Base-by-base conservation (phyloP, 331 rosid genomes). In the Rosa hybrid region DNA sequence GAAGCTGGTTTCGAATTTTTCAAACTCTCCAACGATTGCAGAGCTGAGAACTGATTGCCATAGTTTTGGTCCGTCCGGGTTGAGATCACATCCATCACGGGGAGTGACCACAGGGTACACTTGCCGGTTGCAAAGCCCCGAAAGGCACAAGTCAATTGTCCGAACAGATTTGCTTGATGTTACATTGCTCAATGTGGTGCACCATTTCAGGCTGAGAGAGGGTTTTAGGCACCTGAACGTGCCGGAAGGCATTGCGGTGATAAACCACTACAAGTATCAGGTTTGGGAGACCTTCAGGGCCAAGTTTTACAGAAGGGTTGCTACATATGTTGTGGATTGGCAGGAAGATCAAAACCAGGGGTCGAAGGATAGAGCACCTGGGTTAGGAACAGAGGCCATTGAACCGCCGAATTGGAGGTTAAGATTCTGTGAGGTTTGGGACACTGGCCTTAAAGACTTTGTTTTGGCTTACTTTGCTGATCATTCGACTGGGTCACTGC, bases 321-420 rank as follows among this genome's bases (percentile, higher is more conserved):
- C 99, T 62, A 96, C 99, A 11, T 96, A 96, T 78, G 99, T 96
- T 69, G 98, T 80, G 11, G 99, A 96, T 68, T 96, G 99, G 99
- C 89, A 87, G 60, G 90, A 96, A 86, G 97, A 92, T 53, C 94
- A 90, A 79, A 93, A 96, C 78, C 83, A 88, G 79, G 96, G 97
- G 44, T 96, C 99, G 6, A 96, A 90, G 81, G 99, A 96, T 77
- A 89, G 99, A 84, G 98, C 98, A 53, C 99, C 99, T 1, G 99
- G 99, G 54, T 85, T 96, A 12, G 98, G 99, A 72, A 93, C 97
- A 2, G 94, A 87, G 81, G 97, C 99, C 57, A 67, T 93, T 53
- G 97, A 96, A 68, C 99, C 98, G 17, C 81, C 88, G n/a, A 78
- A 96, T 72, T 96, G 99, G 99, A 81, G 87, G 83, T 77, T 82